phyloP scores from a whole-genome alignment of 148 eudicot genomes.

The Agrostemma githago region DNA sequence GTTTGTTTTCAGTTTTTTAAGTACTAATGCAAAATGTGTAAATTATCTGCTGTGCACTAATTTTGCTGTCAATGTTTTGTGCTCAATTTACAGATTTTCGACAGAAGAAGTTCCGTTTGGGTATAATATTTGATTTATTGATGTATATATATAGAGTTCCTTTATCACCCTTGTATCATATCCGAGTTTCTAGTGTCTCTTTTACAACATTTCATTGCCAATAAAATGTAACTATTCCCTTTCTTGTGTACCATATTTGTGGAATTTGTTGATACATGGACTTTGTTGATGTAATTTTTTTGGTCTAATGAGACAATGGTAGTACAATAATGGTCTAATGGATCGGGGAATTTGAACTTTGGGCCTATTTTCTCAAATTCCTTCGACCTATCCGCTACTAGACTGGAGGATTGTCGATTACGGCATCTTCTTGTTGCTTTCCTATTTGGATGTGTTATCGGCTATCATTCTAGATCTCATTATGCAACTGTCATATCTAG shows the following conservation, averaged over 20 bases:
- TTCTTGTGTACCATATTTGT: not conserved
- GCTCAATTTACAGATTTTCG: not conserved
- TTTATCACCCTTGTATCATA: slow-evolving; percentile 4
- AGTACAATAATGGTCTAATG: no score
- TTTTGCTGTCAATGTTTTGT: not conserved
- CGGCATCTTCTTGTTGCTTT: no score
- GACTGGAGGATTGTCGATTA: no score
- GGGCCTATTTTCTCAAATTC: no score
- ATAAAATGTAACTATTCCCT: not conserved
- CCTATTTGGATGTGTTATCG: no score
- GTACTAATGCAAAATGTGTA: not conserved
- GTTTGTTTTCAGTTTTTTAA: not conserved
- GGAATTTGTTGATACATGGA: not conserved
- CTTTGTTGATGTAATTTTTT: not conserved
- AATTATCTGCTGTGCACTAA: not conserved
- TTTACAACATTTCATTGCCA: not conserved
- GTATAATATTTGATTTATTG: not conserved
- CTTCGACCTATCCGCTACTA: no score
- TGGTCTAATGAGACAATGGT: no score
- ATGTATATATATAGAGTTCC: not conserved
- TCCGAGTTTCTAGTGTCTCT: not conserved
- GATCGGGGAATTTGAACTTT: no score
- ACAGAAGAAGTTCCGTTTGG: not conserved
- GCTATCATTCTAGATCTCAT: no score
- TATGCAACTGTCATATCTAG: no score